Evolutionary conservation across 306 rosid genomes (phyloP).

Genomic region (Aeschynomene evenia): DNA sequence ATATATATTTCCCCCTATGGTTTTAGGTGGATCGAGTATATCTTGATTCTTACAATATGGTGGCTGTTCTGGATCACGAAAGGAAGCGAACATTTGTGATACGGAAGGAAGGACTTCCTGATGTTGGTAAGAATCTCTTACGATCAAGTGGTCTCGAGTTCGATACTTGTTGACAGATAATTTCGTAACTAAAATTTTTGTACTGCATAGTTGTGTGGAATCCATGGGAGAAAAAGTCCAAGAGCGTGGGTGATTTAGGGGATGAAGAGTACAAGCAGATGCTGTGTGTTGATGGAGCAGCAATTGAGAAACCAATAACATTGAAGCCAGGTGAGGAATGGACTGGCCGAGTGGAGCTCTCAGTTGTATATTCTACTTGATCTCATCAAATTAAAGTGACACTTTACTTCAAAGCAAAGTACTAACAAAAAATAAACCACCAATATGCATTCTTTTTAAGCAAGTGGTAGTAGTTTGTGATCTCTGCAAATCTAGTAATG

Average conservation of each 20-base stretch:
- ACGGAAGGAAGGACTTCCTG: conserved; percentile 80
- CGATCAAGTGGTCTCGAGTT: background rate
- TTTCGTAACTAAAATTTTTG: too few relatives aligned
- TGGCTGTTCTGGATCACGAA: conserved; percentile 85
- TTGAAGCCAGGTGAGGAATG: conserved; percentile 87
- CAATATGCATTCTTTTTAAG: conserved; percentile 28
- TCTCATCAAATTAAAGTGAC: conserved; percentile 26
- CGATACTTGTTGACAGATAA: too few relatives aligned
- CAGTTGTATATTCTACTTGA: conserved; percentile 50
- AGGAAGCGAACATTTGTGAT: conserved; percentile 66
- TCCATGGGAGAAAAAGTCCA: conserved; percentile 84
- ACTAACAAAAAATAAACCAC: conserved; percentile 25
- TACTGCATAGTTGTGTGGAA: conserved; percentile 79
- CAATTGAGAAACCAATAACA: conserved; percentile 68
- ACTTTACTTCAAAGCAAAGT: conserved; percentile 6
- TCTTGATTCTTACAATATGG: conserved; percentile 46
- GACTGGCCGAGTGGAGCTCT: conserved; percentile 80
- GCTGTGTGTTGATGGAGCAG: conserved; percentile 87
- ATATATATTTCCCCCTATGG: too few relatives aligned
- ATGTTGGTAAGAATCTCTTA: conserved; percentile 53
- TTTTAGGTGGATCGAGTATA: conserved; percentile 85
- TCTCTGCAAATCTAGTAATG: conserved; percentile 18
- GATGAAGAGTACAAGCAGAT: conserved; percentile 88
- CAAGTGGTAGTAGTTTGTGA: conserved; percentile 19
- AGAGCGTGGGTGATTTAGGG: conserved; percentile 65